Conservation (phyloP, 257 asterid genomes). For the Jacaranda copaia region DNA sequence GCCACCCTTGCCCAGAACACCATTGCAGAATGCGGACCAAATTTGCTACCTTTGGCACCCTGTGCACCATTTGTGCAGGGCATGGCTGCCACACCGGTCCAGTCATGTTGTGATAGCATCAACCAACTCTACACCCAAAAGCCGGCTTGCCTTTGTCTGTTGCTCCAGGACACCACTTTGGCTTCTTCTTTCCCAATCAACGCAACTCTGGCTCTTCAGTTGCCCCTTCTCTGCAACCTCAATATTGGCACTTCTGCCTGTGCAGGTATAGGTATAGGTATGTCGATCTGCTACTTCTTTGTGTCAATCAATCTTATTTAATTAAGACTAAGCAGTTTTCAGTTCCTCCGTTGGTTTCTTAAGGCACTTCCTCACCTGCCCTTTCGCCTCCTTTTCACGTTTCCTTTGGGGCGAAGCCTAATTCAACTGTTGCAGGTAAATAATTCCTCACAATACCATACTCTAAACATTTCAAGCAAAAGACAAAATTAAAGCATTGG, state of each 20-base stretch:
- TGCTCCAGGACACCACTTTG: conserved; percentile 55
- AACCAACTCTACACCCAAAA: conserved; percentile 49
- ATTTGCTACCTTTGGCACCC: conserved; percentile 53
- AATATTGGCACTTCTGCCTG: conserved; percentile 51
- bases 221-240: conserved; percentile 68
- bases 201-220: conserved; percentile 62
- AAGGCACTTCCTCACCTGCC: conserved; percentile 48
- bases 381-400: conserved; percentile 60
- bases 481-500: too few relatives aligned
- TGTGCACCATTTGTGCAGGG: conserved; percentile 76
- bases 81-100: conserved; percentile 49
- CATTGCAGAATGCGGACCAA: conserved; percentile 49
- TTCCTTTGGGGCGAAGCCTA: conserved; percentile 51
- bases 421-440: conserved; percentile 59
- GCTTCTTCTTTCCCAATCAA: conserved; percentile 58
- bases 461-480: not conserved
- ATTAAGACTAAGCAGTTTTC: too few relatives aligned
- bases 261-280: conserved; percentile 67
- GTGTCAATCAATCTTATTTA: not conserved
- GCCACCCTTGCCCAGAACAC: conserved; percentile 47
- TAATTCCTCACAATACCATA: too few relatives aligned
- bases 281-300: not conserved
- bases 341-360: not conserved
- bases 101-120: conserved; percentile 58
- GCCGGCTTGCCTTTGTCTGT: conserved; percentile 57